phyloP scores from a whole-genome alignment of 768 basidiomycete genomes.

The Kwoniella newhampshirensis region DNA sequence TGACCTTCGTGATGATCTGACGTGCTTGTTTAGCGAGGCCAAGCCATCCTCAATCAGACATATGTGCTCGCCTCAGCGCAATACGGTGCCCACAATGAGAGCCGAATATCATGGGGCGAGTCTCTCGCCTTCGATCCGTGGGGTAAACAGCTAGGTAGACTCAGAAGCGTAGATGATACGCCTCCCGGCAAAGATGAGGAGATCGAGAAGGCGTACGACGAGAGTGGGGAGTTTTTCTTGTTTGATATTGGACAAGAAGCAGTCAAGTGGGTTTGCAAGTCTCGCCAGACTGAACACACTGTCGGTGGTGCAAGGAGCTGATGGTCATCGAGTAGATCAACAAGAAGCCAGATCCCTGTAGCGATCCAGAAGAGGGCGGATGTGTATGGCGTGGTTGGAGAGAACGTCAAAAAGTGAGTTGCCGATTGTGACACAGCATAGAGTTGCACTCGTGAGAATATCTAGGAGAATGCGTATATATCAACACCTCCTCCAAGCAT shows the following conservation, averaged over 20 bases:
- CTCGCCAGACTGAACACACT: no score
- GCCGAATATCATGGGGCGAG: constrained; percentile 48
- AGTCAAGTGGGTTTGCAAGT: constrained; percentile 24
- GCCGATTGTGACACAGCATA: no score
- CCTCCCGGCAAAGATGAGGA: constrained; percentile 16
- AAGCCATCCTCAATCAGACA: constrained; percentile 44
- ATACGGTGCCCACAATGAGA: constrained; percentile 41
- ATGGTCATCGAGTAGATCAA: constrained; percentile 10
- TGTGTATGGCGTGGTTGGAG: constrained; percentile 36
- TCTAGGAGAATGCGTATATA: no score
- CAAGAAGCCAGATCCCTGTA: constrained; percentile 42
- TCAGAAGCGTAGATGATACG: constrained; percentile 41
- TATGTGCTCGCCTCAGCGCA: constrained; percentile 49
- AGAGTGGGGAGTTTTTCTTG: constrained; percentile 33
- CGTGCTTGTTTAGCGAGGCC: constrained; percentile 28
- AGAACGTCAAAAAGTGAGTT: constrained; percentile 10
- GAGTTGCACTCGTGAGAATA: no score
- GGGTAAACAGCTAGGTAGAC: constrained; percentile 41
- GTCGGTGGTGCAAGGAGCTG: not conserved
- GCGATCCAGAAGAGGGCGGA: constrained; percentile 43
- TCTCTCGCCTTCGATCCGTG: constrained; percentile 47
- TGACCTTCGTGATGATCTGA: not conserved
- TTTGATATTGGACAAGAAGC: constrained; percentile 34
- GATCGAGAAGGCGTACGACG: constrained; percentile 23
- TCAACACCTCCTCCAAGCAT: no score